Base-by-base conservation (phyloP, 2,329 filamentous ascomycete species). In the Clarireedia hainanense region DNA sequence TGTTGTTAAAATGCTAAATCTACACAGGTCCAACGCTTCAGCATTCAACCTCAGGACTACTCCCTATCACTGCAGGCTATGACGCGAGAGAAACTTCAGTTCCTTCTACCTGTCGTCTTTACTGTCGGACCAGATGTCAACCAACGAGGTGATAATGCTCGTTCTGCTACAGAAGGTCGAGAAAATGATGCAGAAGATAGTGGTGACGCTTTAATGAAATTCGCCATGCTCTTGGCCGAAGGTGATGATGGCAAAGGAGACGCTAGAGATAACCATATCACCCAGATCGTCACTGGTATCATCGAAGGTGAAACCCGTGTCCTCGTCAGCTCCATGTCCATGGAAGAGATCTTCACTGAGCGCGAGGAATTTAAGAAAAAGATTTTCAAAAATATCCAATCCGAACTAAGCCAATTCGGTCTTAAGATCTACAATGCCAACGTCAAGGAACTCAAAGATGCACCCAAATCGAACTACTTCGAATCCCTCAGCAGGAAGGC, bases 271-370 rank as follows among this genome's bases (percentile, higher is more conserved):
- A 61, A 80, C 53, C 88, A 92, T 72, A 84, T 94, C 15, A 86
- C 88, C 66, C 88, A 88, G 63, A 95, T 95, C 59, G 86, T 95
- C 71, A 92, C 90, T 71, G 89, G 89, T 58, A 91, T 95, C 69
- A 94, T 95, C 63, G 89, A 95, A 70, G 90, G 90, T 59, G 90
- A 95, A 71, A 91, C 88, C 1, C 81, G 90, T 57, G 86, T 89
- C 5, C 83, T 95, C 52, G 88, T 95, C 43, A 89, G 85, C 0
- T 85, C 83, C 63, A 92, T 95, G 87, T 92, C 88, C 1, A 64
- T 63, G 57, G 61, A 64, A 26, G 60, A 63, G 37, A 58, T 63
- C 27, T 91, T 91, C 71, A 86, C 84, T 58, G 85, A 89, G 71
- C 77, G 88, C 36, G 84, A 88, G 63, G 75, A 86, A 45, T 91